Evolutionary conservation across 768 basidiomycete species (phyloP), one percentile per base, ranked within the genome.

Genomic region (Tylopilus cervinicoccineus): DNA sequence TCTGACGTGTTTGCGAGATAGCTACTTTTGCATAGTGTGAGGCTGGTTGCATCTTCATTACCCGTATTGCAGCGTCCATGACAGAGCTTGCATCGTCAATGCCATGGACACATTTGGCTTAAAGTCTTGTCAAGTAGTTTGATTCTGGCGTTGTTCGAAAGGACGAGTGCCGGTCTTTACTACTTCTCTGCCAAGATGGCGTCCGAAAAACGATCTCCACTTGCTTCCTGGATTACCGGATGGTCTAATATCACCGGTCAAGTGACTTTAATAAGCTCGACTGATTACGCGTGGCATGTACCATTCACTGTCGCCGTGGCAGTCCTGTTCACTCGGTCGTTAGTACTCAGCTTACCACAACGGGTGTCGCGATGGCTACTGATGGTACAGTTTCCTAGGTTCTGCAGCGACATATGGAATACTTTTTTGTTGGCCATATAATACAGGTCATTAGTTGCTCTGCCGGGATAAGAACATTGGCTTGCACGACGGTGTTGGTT

Each of bases 171-270:
- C n/a, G n/a, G n/a, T n/a, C 29, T 31, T 31, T 64, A 61, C 22
- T 63, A 62, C 42, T 64, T 63, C 16, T 59, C 59, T 23, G 61
- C 62, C 8, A 61, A 61, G 34, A 64, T 61, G 61, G 58, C 56
- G 17, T 52, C 61, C 9, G 38, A 56, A 50, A 52, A 59, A 24
- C 50, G 40, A 9, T 62, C 60, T 16, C 55, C 63, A 4, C 63
- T 63, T 50, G 54, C 57, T 26, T 62, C 56, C 28, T 63, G 62
- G 57, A 55, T 62, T 41, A 63, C 62, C 6, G 63, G 62, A 39
- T 65, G 62, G 63, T 59, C 60, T n/a, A 63, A 63, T 22, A 45
- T 63, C 13, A 58, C 58, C 1, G 54, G 63, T 11, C 60, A 65
- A 37, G 51, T 60, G n/a, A 53, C 63, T 31, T 41, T 62, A n/a